A percentile compares a stretch with the other conserved stretches of the same genome.
phyloP scores from a whole-genome alignment of 1,139 yeast genomes.

The Scheffersomyces parashehatae region DNA sequence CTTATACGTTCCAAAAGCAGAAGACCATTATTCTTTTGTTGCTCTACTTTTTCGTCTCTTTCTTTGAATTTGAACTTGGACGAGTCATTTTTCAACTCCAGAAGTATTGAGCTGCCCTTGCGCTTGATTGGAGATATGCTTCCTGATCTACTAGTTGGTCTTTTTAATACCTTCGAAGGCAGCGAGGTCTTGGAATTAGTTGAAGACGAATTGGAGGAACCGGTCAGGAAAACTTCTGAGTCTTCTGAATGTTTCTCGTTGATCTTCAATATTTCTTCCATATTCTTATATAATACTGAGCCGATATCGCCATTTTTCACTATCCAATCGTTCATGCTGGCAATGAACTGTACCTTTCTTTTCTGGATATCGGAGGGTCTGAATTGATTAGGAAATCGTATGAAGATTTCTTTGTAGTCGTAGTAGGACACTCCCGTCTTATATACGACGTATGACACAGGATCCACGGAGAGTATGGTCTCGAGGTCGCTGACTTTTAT shows the following conservation, averaged over 20 bases:
- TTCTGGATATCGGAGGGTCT: constrained; percentile 5
- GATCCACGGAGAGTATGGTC: constrained; percentile 15
- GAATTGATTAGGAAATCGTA: constrained; percentile 10
- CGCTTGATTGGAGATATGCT: constrained; percentile 12
- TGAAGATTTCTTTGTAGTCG: constrained; percentile 5
- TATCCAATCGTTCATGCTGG: constrained; percentile 11
- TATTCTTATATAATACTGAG: background rate
- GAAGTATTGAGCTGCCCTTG: background rate
- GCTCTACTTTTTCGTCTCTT: constrained; percentile 21
- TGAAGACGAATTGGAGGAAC: background rate
- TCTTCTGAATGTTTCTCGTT: background rate
- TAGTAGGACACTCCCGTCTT: constrained; percentile 5
- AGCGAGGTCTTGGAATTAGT: constrained; percentile 3
- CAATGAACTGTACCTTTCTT: constrained; percentile 7
- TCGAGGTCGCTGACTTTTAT: constrained; percentile 18
- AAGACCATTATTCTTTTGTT: constrained; percentile 28
- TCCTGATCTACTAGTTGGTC: constrained; percentile 4
- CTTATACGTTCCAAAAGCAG: constrained; percentile 40
- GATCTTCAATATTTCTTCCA: constrained; percentile 5
- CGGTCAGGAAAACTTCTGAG: background rate
- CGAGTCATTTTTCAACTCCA: constrained; percentile 29
- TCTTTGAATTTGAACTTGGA: constrained; percentile 33
- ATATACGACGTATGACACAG: constrained; percentile 16
- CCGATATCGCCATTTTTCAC: constrained; percentile 3
- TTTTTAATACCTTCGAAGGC: constrained; percentile 24